Conservation (phyloP, 2,329 filamentous ascomycete species). For the Paecilomyces niveus region DNA sequence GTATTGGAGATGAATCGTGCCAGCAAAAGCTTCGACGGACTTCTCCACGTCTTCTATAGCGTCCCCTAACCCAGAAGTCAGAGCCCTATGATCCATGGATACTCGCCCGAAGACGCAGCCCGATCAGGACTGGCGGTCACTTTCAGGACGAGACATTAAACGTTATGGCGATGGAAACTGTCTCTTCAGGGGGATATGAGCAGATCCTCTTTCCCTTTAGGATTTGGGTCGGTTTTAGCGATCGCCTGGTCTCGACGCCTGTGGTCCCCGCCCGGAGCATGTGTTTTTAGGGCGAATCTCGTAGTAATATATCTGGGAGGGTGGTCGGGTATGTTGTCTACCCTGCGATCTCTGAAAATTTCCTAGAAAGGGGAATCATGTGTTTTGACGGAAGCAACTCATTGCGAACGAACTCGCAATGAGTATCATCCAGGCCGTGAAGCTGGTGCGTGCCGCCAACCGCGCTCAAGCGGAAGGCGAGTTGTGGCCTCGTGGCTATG, state of each 20-base stretch:
- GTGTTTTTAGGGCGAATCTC: neutral
- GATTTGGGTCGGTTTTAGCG: neutral
- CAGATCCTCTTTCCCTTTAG: neutral
- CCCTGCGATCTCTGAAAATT: neutral
- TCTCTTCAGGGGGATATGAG: neutral
- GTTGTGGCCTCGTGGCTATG: neutral
- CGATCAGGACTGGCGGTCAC: neutral
- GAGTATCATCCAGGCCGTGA: neutral
- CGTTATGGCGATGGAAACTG: neutral
- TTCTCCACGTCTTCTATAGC: neutral
- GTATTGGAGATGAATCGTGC: neutral
- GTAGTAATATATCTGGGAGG: neutral
- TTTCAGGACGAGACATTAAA: neutral
- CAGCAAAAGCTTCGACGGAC: neutral
- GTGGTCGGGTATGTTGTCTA: neutral
- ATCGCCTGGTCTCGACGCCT: neutral
- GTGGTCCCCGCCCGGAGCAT: neutral
- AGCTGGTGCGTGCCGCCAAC: neutral
- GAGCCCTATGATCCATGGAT: neutral
- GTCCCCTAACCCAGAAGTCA: neutral
- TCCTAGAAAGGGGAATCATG: neutral
- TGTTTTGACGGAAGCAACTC: neutral
- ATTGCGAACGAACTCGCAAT: neutral
- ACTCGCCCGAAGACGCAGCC: neutral
- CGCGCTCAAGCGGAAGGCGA: neutral